Conservation (phyloP, 225 moss, liverwort and hornwort species). For the Polytrichum commune region DNA sequence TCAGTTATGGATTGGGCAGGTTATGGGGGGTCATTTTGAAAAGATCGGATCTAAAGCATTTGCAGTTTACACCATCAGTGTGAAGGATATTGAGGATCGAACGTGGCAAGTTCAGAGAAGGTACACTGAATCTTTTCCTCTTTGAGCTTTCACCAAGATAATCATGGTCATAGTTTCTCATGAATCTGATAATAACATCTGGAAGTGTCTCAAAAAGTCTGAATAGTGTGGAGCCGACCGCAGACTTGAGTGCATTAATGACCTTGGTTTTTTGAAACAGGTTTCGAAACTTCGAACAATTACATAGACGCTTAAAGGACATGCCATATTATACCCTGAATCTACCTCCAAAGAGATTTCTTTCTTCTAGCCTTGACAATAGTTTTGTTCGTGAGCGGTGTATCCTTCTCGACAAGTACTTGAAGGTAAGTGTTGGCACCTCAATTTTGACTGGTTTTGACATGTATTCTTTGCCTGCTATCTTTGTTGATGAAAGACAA, state of each 20-base stretch:
- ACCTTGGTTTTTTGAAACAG: constrained; percentile 15
- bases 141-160: no score
- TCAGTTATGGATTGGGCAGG: constrained; percentile 25
- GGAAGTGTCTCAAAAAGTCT: no score
- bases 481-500: background rate
- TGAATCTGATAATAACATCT: no score
- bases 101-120: constrained; percentile 87
- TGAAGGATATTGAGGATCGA: constrained; percentile 67
- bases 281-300: constrained; percentile 92
- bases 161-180: no score
- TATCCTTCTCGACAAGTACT: constrained; percentile 74
- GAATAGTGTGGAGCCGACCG: no score
- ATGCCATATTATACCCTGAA: constrained; percentile 61
- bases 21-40: constrained; percentile 88
- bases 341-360: constrained; percentile 83
- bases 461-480: no score
- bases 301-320: constrained; percentile 85
- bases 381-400: constrained; percentile 85
- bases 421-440: constrained; percentile 49
- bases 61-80: constrained; percentile 84
- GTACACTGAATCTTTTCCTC: constrained; percentile 11
- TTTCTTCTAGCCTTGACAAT: constrained; percentile 82
- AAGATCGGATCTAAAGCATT: constrained; percentile 78
- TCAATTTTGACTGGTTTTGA: no score
- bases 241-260: no score